A percentile compares a stretch with the other conserved stretches of the same genome.
Evolutionary conservation across 768 basidiomycete species (phyloP).

Genomic region (Lenzites betulinus): DNA sequence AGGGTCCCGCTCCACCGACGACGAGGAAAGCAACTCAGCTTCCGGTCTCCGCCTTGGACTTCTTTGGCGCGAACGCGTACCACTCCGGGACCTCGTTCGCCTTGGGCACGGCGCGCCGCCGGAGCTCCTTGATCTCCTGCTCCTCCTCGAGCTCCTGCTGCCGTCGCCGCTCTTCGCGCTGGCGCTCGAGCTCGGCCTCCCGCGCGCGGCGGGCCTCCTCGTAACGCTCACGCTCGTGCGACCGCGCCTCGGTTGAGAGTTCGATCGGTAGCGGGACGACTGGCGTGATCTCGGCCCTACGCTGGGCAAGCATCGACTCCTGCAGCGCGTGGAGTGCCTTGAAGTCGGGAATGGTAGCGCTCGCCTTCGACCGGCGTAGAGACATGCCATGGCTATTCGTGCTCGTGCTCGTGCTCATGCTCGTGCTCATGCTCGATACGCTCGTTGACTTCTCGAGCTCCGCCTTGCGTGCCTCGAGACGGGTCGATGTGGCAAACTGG

Average conservation of each 20-base stretch:
- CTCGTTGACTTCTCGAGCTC: constrained; percentile 33
- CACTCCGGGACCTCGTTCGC: constrained; percentile 77
- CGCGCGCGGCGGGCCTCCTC: constrained; percentile 58
- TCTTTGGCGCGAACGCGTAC: constrained; percentile 73
- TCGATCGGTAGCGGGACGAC: constrained; percentile 48
- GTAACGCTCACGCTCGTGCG: constrained; percentile 64
- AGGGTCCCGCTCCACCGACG: not conserved
- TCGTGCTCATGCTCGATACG: not conserved
- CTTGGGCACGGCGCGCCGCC: constrained; percentile 63
- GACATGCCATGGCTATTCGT: constrained; percentile 6
- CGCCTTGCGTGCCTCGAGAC: constrained; percentile 48
- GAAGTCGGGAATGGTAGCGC: constrained; percentile 52
- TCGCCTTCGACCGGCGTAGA: constrained; percentile 21
- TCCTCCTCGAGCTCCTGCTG: constrained; percentile 58
- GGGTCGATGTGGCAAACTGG: constrained; percentile 53
- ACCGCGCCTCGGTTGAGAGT: constrained; percentile 57
- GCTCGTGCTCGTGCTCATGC: not conserved
- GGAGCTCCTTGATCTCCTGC: constrained; percentile 58
- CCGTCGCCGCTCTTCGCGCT: constrained; percentile 48
- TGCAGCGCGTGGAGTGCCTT: constrained; percentile 55
- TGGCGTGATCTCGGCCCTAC: constrained; percentile 50
- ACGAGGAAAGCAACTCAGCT: constrained; percentile 1
- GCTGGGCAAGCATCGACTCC: constrained; percentile 38
- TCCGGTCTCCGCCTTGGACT: constrained; percentile 31
- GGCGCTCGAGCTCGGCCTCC: constrained; percentile 52